These are phyloP conservation scores for Byssothecium circinans DNA, from an alignment of 2,329 filamentous ascomycete species.

Conservation along the genomic window DNA sequence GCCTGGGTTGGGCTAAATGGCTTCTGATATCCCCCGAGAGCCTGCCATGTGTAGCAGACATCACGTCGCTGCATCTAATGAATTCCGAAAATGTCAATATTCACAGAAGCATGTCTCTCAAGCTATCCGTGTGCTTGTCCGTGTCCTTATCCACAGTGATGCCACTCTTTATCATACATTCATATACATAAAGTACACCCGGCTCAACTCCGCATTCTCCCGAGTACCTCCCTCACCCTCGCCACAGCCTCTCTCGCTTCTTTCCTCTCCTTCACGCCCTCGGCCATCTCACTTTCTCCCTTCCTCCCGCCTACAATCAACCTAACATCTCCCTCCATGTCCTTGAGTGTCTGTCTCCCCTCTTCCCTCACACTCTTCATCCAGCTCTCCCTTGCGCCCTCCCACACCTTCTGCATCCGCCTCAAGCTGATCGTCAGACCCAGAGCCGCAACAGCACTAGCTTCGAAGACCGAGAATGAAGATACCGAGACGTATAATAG, in stretches of 20 bases:
- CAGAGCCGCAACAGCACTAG: constrained; percentile 60
- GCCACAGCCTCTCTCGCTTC: constrained; percentile 49
- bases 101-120: too few relatives aligned
- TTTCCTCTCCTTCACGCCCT: constrained; percentile 44
- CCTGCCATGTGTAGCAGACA: too few relatives aligned
- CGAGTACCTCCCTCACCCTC: constrained; percentile 51
- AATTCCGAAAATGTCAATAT: too few relatives aligned
- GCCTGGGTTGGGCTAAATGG: too few relatives aligned
- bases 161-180: not conserved
- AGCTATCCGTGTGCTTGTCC: too few relatives aligned
- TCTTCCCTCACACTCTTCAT: constrained; percentile 58
- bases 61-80: too few relatives aligned
- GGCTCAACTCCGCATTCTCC: constrained; percentile 27
- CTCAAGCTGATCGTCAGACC: constrained; percentile 61
- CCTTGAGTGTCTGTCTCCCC: constrained; percentile 57
- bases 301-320: constrained; percentile 48
- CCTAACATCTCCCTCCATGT: constrained; percentile 55
- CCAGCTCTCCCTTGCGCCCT: constrained; percentile 55
- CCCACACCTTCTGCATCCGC: constrained; percentile 62
- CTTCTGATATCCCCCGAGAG: too few relatives aligned
- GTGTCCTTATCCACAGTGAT: not conserved
- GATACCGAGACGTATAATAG: constrained; percentile 59
- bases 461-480: constrained; percentile 57
- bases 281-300: constrained; percentile 21
- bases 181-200: constrained; percentile 3